phyloP scores from a whole-genome alignment of 2,329 filamentous ascomycete genomes.

The Parastagonospora avenae region DNA sequence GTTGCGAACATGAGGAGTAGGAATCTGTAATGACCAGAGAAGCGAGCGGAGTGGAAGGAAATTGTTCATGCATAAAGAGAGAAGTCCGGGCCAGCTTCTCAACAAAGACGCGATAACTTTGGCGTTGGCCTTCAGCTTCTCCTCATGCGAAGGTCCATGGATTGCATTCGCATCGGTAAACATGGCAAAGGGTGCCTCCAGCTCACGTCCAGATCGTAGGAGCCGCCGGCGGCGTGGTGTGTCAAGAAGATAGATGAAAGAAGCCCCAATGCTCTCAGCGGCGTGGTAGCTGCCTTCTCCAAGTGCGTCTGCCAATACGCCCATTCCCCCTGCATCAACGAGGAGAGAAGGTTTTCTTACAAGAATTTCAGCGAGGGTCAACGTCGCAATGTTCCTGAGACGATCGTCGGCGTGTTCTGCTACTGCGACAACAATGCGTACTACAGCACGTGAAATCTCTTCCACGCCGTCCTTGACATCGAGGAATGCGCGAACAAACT shows the following conservation, averaged over 20 bases:
- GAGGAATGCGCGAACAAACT: slow-evolving; percentile 92
- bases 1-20: slow-evolving; percentile 64
- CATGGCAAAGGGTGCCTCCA: slow-evolving; percentile 83
- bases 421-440: slow-evolving; percentile 87
- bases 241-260: slow-evolving; percentile 90
- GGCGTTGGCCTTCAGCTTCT: slow-evolving; percentile 80
- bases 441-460: slow-evolving; percentile 84
- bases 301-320: slow-evolving; percentile 87
- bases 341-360: slow-evolving; percentile 82
- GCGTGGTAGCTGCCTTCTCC: slow-evolving; percentile 91
- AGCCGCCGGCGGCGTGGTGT: slow-evolving; percentile 79
- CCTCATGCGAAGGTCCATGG: slow-evolving; percentile 59
- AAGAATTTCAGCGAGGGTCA: slow-evolving; percentile 91
- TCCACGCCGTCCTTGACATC: slow-evolving; percentile 91
- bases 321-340: slow-evolving; percentile 81
- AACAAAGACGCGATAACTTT: slow-evolving; percentile 91
- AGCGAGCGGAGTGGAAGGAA: slow-evolving; percentile 85
- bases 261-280: slow-evolving; percentile 83
- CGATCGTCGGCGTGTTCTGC: slow-evolving; percentile 87
- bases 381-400: slow-evolving; percentile 84
- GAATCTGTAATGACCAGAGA: slow-evolving; percentile 67
- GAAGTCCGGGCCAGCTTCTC: slow-evolving; percentile 91
- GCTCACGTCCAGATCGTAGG: slow-evolving; percentile 83
- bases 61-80: slow-evolving; percentile 86
- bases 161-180: slow-evolving; percentile 80